Percentiles rank a stretch among this genome's conserved stretches.
Conservation (phyloP, 306 rosid species). For the Spatholobus suberectus region DNA sequence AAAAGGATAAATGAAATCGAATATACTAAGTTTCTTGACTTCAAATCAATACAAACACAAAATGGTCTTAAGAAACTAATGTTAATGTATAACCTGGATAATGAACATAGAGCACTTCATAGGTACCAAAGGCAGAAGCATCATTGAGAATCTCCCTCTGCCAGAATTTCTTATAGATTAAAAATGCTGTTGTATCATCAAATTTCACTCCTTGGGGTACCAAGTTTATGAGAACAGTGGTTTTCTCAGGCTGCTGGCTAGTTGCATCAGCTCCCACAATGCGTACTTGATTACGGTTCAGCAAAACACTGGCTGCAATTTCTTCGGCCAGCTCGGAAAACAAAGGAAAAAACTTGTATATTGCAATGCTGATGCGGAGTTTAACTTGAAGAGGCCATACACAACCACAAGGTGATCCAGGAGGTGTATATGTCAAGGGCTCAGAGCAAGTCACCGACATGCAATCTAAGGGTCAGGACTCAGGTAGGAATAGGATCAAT, state of each 20-base stretch:
- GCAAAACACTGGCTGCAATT: slow-evolving; percentile 65
- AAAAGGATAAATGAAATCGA: slow-evolving; percentile 32
- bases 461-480: slow-evolving; percentile 67
- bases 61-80: slow-evolving; percentile 4
- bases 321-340: slow-evolving; percentile 74
- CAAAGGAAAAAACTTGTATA: slow-evolving; percentile 75
- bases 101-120: slow-evolving; percentile 71
- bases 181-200: slow-evolving; percentile 59
- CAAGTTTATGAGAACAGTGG: slow-evolving; percentile 73
- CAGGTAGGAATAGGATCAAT: slow-evolving; percentile 31
- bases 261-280: slow-evolving; percentile 84
- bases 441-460: slow-evolving; percentile 68
- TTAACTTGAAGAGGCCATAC: slow-evolving; percentile 86
- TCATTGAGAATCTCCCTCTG: slow-evolving; percentile 58
- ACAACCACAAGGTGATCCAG: slow-evolving; percentile 82
- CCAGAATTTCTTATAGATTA: slow-evolving; percentile 79
- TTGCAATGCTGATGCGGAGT: slow-evolving; percentile 59
- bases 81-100: slow-evolving; percentile 70
- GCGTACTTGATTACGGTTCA: slow-evolving; percentile 81
- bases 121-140: slow-evolving; percentile 68
- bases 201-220: slow-evolving; percentile 69
- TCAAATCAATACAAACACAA: neutral
- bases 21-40: neutral
- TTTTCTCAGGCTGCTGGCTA: slow-evolving; percentile 69
- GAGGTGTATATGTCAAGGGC: slow-evolving; percentile 77